Evolutionary conservation across 2,329 filamentous ascomycete genomes (phyloP), one percentile per base, ranked within the genome.

Genomic region (Sporothrix brasiliensis): DNA sequence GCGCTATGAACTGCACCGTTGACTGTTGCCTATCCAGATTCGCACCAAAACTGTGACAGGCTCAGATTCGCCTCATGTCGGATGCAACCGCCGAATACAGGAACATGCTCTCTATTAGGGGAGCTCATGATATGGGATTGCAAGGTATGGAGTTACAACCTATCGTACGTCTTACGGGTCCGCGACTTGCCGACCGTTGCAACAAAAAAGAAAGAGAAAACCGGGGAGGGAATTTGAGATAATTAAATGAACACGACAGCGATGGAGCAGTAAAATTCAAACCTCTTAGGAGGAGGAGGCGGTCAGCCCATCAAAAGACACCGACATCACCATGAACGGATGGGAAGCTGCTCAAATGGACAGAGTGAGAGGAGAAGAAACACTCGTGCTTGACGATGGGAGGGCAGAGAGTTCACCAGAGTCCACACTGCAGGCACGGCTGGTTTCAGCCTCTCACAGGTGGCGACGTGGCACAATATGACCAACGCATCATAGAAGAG

Each of bases 381-480:
- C 7, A 58, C 19, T 50, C 9, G 19, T 47, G 14, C n/a, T 21
- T 34, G 47, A 65, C 49, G n/a, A 61, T 11, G 58, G 58, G 58
- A 60, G 14, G 34, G 56, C 56, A n/a, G 34, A 60, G 56, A 34
- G 56, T 60, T 41, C 56, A 41, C 34, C 41, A 58, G 56, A 60
- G 34, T 41, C 56, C 34, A 60, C 56, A 60, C 56, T 60, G 56
- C 34, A 41, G 67, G 49, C 54, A 27, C 58, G 50, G 41, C 58
- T 50, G 24, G 27, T 27, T 54, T 65, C 68, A 70, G 72, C 72
- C 72, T 73, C 72, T 73, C 72, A 73, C 71, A 71, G 47, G 49
- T 70, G 49, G 71, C 72, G 70, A 73, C 72, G 72, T 73, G 72
- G 72, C 72, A 72, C 69, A 52, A 58, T 65, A 69, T 27, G 39